These are phyloP conservation scores for Colletotrichum cuscutae DNA, from an alignment of 2,329 filamentous ascomycete species.

Conservation along the genomic window DNA sequence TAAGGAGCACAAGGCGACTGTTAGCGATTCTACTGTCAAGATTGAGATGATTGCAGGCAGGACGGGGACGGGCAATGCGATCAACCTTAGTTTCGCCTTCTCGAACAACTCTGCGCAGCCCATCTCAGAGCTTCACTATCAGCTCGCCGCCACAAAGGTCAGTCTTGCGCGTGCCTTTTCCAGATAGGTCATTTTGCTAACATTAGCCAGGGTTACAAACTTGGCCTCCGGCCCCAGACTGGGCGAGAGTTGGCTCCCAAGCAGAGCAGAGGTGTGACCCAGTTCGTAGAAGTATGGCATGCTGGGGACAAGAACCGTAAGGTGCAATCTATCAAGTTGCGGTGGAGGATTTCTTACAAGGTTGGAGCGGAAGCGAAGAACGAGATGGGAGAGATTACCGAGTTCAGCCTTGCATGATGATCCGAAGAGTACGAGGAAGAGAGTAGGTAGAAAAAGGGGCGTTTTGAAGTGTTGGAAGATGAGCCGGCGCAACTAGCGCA, in stretches of 20 bases:
- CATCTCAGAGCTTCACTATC: conserved; percentile 85
- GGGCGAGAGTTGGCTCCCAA: conserved; percentile 81
- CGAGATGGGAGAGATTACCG: conserved; percentile 86
- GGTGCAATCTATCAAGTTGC: conserved; percentile 85
- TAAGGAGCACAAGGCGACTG: conserved; percentile 69
- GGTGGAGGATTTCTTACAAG: conserved; percentile 88
- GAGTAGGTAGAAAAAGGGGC: neutral
- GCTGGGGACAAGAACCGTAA: conserved; percentile 75
- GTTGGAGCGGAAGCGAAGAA: conserved; percentile 73
- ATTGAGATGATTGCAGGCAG: conserved; percentile 80
- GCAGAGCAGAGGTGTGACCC: conserved; percentile 79
- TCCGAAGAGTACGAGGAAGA: neutral
- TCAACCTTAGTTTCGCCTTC: conserved; percentile 82
- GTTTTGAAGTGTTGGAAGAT: neutral
- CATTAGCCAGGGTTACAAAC: conserved; percentile 74
- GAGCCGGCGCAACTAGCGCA: neutral
- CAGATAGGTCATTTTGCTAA: conserved; percentile 26
- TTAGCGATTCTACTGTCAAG: conserved; percentile 76
- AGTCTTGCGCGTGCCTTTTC: conserved; percentile 25
- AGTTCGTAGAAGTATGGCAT: conserved; percentile 80
- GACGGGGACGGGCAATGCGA: conserved; percentile 62
- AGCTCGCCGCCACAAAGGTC: conserved; percentile 94
- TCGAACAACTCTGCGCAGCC: conserved; percentile 80
- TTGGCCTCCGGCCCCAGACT: conserved; percentile 87
- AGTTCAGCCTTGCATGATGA: conserved; percentile 76